Percentiles rank a stretch among this genome's conserved stretches.
Conservation (phyloP, 2,329 filamentous ascomycete species). For the Ophidiomyces ophidiicola region DNA sequence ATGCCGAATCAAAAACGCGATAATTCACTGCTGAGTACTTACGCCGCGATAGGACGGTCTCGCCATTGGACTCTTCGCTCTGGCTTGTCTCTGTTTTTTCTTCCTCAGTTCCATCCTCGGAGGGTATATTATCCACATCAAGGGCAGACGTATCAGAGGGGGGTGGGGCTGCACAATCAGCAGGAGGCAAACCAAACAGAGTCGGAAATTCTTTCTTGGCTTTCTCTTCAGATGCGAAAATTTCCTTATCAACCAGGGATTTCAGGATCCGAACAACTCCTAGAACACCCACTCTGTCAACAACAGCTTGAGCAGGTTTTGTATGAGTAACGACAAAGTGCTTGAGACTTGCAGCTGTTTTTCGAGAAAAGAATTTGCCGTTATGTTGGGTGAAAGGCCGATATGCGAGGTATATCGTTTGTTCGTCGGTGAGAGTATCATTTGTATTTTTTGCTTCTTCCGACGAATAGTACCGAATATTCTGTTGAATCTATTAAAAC, state of each 20-base stretch:
- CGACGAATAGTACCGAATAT: background rate
- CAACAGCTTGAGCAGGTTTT: background rate
- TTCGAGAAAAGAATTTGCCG: background rate
- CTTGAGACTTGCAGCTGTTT: background rate
- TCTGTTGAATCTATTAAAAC: too few relatives aligned
- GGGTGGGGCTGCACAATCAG: background rate
- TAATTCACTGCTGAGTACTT: background rate
- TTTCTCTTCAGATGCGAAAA: constrained; percentile 2
- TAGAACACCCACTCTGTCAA: constrained; percentile 4
- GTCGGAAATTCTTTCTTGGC: constrained; percentile 3
- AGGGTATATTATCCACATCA: background rate
- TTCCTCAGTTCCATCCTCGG: background rate
- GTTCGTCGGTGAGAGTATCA: background rate
- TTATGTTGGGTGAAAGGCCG: constrained; percentile 1
- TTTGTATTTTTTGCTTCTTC: background rate
- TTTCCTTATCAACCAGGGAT: background rate
- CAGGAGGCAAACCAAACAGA: constrained; percentile 2
- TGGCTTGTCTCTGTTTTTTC: background rate
- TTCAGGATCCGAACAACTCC: constrained; percentile 3
- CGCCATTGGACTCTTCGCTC: background rate
- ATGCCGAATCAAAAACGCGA: constrained; percentile 1
- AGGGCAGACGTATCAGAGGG: background rate
- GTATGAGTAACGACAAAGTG: background rate
- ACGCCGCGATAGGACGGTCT: too few relatives aligned
- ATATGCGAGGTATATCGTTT: constrained; percentile 4